Percentiles rank a stretch among this genome's conserved stretches.
phyloP scores from a whole-genome alignment of 73 alveolate genomes.

The Symbiodinium pilosum region DNA sequence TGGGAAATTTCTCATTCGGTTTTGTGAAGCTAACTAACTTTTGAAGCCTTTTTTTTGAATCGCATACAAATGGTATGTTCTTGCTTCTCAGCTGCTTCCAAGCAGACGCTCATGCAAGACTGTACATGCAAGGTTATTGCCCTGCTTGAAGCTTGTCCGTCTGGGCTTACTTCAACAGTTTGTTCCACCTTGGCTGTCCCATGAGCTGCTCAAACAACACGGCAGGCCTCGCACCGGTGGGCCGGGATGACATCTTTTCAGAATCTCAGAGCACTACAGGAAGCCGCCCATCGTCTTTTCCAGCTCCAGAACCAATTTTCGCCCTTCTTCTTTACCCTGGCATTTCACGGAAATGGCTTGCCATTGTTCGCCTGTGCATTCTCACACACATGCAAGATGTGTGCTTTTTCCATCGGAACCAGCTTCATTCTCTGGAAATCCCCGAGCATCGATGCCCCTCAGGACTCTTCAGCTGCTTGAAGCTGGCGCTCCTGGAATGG shows the following conservation, averaged over 20 bases:
- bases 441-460: neutral
- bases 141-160: no score
- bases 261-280: neutral
- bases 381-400: no score
- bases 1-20: neutral
- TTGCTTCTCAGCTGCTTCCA: no score
- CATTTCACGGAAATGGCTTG: neutral
- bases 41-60: neutral
- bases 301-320: neutral
- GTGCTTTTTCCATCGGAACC: no score
- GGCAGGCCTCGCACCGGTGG: neutral
- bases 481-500: neutral
- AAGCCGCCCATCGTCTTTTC: slow-evolving; percentile 1
- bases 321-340: neutral
- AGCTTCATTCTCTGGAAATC: neutral
- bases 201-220: neutral
- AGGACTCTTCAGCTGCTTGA: neutral
- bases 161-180: neutral
- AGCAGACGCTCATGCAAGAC: no score
- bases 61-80: no score
- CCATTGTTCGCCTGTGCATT: no score
- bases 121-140: no score
- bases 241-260: neutral
- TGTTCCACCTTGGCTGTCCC: neutral
- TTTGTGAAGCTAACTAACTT: neutral